A percentile compares a stretch with the other conserved stretches of the same genome.
Evolutionary conservation across 2,329 filamentous ascomycete species (phyloP).

Genomic region (Penicillium crustosum): DNA sequence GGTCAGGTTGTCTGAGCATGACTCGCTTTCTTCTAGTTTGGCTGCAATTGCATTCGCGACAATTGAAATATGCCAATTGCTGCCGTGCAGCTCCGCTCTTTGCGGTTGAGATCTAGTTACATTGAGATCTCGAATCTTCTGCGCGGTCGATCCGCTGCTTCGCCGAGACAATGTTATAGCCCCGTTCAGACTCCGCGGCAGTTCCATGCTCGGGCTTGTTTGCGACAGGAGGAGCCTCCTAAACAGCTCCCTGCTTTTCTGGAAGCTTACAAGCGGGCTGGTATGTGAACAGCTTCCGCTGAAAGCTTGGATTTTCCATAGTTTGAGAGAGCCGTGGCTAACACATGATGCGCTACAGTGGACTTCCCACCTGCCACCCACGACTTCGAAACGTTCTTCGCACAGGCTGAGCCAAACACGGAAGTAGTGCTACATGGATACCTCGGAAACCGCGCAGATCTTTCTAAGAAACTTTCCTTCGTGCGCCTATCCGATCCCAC

Average conservation of each 20-base stretch:
- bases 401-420: constrained; percentile 33
- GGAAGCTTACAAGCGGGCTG: constrained; percentile 48
- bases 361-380: constrained; percentile 48
- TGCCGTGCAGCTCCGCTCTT: constrained; percentile 4
- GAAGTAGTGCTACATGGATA: constrained; percentile 67
- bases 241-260: constrained; percentile 31
- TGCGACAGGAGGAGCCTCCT: constrained; percentile 22
- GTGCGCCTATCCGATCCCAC: constrained; percentile 55
- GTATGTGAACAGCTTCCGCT: constrained; percentile 30
- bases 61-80: constrained; percentile 10
- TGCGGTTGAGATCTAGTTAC: constrained; percentile 4
- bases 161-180: constrained; percentile 6
- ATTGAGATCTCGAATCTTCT: constrained; percentile 39
- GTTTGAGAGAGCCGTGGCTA: not conserved
- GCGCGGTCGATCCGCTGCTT: constrained; percentile 23
- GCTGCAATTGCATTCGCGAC: not conserved
- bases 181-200: constrained; percentile 10
- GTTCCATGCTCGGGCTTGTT: constrained; percentile 26
- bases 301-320: no score
- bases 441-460: constrained; percentile 65
- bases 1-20: not conserved
- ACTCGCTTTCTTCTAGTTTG: not conserved
- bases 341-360: constrained; percentile 36
- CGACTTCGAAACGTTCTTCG: constrained; percentile 40
- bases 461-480: constrained; percentile 70